Conservation (phyloP, 345 rosid genomes). For the Brassica juncea region DNA sequence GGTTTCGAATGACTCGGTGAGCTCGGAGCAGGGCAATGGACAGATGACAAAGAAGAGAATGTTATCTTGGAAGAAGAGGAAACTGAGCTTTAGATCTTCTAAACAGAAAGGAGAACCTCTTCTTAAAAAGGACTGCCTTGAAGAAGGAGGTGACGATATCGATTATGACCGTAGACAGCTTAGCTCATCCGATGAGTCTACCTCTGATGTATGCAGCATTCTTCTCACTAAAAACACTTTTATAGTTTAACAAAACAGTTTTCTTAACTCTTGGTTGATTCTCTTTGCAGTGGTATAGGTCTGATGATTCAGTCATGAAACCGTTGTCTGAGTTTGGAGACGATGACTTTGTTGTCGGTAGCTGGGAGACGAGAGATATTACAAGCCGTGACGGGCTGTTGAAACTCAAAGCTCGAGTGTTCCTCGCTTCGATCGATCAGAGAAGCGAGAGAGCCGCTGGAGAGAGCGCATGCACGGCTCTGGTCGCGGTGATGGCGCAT, state of each 20-base stretch:
- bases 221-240: slow-evolving; percentile 1
- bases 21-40: slow-evolving; percentile 51
- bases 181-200: slow-evolving; percentile 75
- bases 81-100: slow-evolving; percentile 81
- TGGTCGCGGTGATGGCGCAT: slow-evolving; percentile 92
- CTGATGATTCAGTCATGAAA: slow-evolving; percentile 65
- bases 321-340: slow-evolving; percentile 87
- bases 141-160: slow-evolving; percentile 99
- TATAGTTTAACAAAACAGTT: not conserved
- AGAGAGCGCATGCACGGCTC: slow-evolving; percentile 92
- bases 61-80: slow-evolving; percentile 91
- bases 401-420: slow-evolving; percentile 75
- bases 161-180: slow-evolving; percentile 94
- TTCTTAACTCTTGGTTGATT: not conserved
- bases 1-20: slow-evolving; percentile 44
- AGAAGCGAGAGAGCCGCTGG: slow-evolving; percentile 93
- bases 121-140: slow-evolving; percentile 83
- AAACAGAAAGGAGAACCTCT: slow-evolving; percentile 89
- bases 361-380: slow-evolving; percentile 84
- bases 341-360: slow-evolving; percentile 81
- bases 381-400: slow-evolving; percentile 84
- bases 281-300: slow-evolving; percentile 65
- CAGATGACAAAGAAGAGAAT: slow-evolving; percentile 65
- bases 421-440: slow-evolving; percentile 95
- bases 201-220: slow-evolving; percentile 34